These are phyloP conservation scores for Zygosaccharomyces bisporus DNA, from an alignment of 805 yeast genomes.

Conservation along the genomic window DNA sequence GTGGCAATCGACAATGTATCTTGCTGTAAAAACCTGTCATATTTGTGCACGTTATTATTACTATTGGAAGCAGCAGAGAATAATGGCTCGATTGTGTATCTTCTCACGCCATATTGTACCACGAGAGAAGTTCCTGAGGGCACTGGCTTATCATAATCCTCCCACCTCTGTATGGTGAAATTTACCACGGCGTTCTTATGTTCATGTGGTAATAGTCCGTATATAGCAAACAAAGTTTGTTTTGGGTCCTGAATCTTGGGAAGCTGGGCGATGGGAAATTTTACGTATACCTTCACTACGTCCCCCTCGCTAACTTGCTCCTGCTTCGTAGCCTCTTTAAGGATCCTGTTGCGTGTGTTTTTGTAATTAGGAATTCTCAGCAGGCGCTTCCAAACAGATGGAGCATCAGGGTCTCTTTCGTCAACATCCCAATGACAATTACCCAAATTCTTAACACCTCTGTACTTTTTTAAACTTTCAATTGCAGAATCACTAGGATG, in stretches of 20 bases:
- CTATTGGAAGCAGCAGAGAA: constrained; percentile 76
- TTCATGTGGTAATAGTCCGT: constrained; percentile 78
- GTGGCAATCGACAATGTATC: constrained; percentile 77
- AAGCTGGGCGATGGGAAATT: constrained; percentile 49
- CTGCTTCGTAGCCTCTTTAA: constrained; percentile 51
- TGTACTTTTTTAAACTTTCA: constrained; percentile 69
- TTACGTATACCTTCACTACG: constrained; percentile 54
- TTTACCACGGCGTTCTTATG: constrained; percentile 81
- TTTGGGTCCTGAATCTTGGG: constrained; percentile 44
- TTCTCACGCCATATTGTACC: constrained; percentile 91
- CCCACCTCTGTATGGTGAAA: constrained; percentile 81
- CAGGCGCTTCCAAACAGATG: constrained; percentile 73
- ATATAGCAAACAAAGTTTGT: constrained; percentile 55
- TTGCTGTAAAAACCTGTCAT: constrained; percentile 76
- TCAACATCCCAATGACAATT: constrained; percentile 84
- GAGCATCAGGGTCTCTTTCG: constrained; percentile 72
- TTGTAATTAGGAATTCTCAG: constrained; percentile 71
- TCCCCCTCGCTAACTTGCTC: constrained; percentile 60
- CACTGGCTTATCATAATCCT: constrained; percentile 80
- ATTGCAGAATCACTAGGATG: constrained; percentile 70
- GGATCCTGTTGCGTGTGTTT: constrained; percentile 65
- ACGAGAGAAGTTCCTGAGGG: constrained; percentile 76
- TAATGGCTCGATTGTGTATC: constrained; percentile 76
- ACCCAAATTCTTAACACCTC: constrained; percentile 82
- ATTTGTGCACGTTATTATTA: constrained; percentile 82